phyloP scores from a whole-genome alignment of 2,329 filamentous ascomycete genomes.

The Alternaria dauci region DNA sequence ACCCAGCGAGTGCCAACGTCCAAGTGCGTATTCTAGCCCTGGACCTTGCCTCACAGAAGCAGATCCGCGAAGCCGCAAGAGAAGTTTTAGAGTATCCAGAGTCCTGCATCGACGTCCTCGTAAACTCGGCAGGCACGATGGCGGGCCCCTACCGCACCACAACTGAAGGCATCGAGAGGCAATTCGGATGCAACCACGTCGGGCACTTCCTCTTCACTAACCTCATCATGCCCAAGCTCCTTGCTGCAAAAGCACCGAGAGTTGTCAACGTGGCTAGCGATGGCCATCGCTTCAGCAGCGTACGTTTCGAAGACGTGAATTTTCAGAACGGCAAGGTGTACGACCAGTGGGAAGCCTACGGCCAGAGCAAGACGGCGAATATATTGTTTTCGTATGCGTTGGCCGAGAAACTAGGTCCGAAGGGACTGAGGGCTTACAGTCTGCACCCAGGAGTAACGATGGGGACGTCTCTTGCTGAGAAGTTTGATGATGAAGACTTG shows the following conservation, averaged over 20 bases:
- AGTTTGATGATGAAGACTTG: constrained; percentile 33
- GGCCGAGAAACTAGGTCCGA: constrained; percentile 31
- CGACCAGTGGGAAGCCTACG: constrained; percentile 57
- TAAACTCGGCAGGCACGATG: constrained; percentile 54
- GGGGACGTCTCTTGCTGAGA: constrained; percentile 34
- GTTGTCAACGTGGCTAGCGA: constrained; percentile 56
- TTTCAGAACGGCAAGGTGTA: constrained; percentile 54
- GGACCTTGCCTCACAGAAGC: constrained; percentile 50
- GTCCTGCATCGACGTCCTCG: constrained; percentile 53
- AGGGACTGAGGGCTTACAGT: constrained; percentile 37
- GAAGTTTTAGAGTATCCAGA: constrained; percentile 40
- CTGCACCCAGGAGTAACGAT: constrained; percentile 42
- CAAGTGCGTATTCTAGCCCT: constrained; percentile 42
- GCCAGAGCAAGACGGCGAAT: constrained; percentile 63
- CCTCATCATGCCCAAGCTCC: constrained; percentile 56
- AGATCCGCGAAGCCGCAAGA: constrained; percentile 48
- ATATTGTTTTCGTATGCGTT: constrained; percentile 46
- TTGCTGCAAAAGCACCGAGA: constrained; percentile 43
- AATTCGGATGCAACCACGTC: constrained; percentile 61
- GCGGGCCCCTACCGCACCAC: constrained; percentile 38
- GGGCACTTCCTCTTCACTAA: constrained; percentile 59
- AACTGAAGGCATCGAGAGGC: constrained; percentile 49
- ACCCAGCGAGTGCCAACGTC: constrained; percentile 44
- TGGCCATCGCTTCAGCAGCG: constrained; percentile 50
- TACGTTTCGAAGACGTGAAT: constrained; percentile 56